Conservation (phyloP, 768 basidiomycete species). For the Fomitopsis serialis region DNA sequence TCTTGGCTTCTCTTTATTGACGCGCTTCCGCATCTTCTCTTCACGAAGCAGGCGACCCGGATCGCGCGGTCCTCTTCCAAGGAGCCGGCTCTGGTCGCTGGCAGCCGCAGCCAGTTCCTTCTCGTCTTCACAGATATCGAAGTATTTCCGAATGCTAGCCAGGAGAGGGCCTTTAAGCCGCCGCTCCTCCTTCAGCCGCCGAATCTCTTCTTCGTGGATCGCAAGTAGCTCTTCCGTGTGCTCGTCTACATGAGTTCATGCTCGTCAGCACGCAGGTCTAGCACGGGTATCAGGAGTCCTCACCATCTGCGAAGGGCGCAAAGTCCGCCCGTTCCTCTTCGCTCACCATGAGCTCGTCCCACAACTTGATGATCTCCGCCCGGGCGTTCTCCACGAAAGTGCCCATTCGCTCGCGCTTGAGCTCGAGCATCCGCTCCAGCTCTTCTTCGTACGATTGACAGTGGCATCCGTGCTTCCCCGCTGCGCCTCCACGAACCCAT, state of each 20-base stretch:
- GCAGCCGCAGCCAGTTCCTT: conserved; percentile 81
- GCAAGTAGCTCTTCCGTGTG: conserved; percentile 83
- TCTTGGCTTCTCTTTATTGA: conserved; percentile 87
- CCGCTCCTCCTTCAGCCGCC: conserved; percentile 77
- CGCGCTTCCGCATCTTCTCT: conserved; percentile 96
- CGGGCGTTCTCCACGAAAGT: conserved; percentile 80
- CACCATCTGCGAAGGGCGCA: conserved; percentile 79
- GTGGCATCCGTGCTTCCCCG: conserved; percentile 77
- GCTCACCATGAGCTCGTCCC: conserved; percentile 83
- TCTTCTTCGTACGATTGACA: conserved; percentile 86
- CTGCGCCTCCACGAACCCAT: conserved; percentile 86
- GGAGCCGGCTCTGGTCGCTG: conserved; percentile 74
- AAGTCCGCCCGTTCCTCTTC: conserved; percentile 81
- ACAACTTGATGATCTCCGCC: conserved; percentile 72
- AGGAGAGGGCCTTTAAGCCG: conserved; percentile 73
- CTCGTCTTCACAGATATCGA: conserved; percentile 86
- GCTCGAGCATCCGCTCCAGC: conserved; percentile 81
- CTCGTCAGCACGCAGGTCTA: background rate
- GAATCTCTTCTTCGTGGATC: conserved; percentile 83
- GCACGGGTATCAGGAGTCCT: conserved; percentile 12
- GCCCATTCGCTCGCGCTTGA: conserved; percentile 85
- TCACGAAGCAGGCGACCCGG: conserved; percentile 85
- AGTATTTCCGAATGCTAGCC: conserved; percentile 77
- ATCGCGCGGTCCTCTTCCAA: conserved; percentile 77
- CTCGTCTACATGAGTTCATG: conserved; percentile 50